phyloP scores from a whole-genome alignment of 805 yeast species.

The Kuraishia ogatae region DNA sequence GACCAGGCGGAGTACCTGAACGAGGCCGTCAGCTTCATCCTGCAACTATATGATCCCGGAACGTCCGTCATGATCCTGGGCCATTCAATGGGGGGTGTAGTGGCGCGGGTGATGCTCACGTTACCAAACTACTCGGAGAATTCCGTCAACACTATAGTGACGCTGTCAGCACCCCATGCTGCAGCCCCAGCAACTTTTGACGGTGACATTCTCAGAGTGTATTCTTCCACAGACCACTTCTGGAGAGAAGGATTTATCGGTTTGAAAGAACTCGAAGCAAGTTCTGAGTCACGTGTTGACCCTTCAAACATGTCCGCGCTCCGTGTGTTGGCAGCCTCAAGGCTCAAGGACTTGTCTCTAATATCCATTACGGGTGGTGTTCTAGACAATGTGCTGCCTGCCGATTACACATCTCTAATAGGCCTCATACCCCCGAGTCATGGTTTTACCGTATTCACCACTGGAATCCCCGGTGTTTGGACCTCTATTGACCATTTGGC shows the following conservation, averaged over 20 bases:
- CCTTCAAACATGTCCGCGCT: not conserved
- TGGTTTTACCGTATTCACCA: conserved; percentile 77
- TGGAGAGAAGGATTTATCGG: conserved; percentile 60
- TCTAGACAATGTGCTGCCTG: conserved; percentile 71
- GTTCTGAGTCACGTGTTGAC: conserved; percentile 13
- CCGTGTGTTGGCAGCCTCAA: conserved; percentile 28
- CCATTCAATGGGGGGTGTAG: conserved; percentile 98
- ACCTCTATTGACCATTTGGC: conserved; percentile 92
- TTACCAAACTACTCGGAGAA: conserved; percentile 63
- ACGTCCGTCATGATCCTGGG: conserved; percentile 71
- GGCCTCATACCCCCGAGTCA: conserved; percentile 64
- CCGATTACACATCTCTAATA: conserved; percentile 76
- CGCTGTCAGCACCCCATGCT: conserved; percentile 87
- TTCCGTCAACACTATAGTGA: conserved; percentile 76
- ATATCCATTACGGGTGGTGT: conserved; percentile 89
- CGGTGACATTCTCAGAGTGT: conserved; percentile 71
- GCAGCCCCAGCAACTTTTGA: conserved; percentile 92
- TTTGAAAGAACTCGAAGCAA: not conserved
- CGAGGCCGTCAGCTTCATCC: conserved; percentile 74
- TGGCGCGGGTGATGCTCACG: conserved; percentile 76
- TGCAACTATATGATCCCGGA: conserved; percentile 50
- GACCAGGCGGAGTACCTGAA: conserved; percentile 92
- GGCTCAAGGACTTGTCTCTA: conserved; percentile 53
- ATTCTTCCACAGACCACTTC: conserved; percentile 64
- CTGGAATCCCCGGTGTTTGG: conserved; percentile 89